A percentile compares a stretch with the other conserved stretches of the same genome.
Evolutionary conservation across 495 filamentous ascomycete genomes (phyloP).

Genomic region (Neurospora sp.): DNA sequence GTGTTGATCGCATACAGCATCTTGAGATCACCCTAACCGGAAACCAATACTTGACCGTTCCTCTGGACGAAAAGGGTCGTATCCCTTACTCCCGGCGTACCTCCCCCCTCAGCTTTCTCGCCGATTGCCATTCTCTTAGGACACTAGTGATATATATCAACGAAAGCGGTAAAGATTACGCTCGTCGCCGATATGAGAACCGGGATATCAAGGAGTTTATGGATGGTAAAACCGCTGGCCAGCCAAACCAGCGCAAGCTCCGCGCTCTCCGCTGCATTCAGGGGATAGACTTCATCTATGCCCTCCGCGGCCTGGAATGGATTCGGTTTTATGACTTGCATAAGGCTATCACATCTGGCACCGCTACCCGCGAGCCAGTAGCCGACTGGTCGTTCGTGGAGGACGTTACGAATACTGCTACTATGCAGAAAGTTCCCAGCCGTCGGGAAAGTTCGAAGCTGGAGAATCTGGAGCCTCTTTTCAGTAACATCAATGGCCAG

Average conservation of each 20-base stretch:
- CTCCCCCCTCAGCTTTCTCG: conserved; percentile 15
- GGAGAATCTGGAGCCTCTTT: conserved; percentile 16
- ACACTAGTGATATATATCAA: conserved; percentile 28
- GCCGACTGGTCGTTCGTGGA: conserved; percentile 25
- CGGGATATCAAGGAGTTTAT: conserved; percentile 6
- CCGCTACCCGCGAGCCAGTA: conserved; percentile 3
- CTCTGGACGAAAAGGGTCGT: background rate
- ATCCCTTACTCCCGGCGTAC: conserved; percentile 18
- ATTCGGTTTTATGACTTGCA: conserved; percentile 26
- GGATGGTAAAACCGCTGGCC: conserved; percentile 15
- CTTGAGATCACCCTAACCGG: conserved; percentile 26
- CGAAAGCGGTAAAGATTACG: conserved; percentile 12
- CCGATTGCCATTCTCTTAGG: conserved; percentile 19
- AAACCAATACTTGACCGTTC: conserved; percentile 12
- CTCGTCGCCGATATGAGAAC: conserved; percentile 21
- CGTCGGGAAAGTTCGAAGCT: conserved; percentile 10
- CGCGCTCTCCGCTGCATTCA: conserved; percentile 26
- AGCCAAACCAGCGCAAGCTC: conserved; percentile 22
- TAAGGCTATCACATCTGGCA: background rate
- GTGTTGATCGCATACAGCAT: conserved; percentile 9
- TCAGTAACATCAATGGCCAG: background rate
- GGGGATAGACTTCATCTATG: conserved; percentile 29
- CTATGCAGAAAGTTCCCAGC: conserved; percentile 6
- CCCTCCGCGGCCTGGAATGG: conserved; percentile 28
- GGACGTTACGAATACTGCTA: conserved; percentile 19